Conservation (phyloP, 2,329 filamentous ascomycete species). For the Monosporascus sp. region DNA sequence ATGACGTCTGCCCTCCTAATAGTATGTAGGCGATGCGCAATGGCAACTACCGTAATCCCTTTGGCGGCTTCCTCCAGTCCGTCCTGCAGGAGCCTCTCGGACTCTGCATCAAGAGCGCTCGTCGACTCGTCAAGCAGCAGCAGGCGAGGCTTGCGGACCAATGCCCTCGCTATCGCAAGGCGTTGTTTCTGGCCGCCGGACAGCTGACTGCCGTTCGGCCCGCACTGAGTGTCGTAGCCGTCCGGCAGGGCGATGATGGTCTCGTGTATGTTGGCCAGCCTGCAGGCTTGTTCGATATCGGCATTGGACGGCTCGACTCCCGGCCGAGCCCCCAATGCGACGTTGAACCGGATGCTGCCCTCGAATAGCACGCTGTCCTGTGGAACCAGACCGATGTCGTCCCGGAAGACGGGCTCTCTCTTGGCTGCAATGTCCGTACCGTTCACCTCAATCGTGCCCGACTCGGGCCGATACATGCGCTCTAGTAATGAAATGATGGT, state of each 20-base stretch:
- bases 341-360: conserved; percentile 50
- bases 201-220: conserved; percentile 68
- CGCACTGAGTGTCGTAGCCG: conserved; percentile 60
- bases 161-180: conserved; percentile 69
- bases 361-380: conserved; percentile 55
- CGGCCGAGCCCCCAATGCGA: conserved; percentile 49
- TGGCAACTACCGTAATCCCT: conserved; percentile 51
- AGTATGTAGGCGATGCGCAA: conserved; percentile 53
- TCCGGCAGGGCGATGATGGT: conserved; percentile 57
- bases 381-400: conserved; percentile 50
- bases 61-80: conserved; percentile 54
- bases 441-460: conserved; percentile 47
- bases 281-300: conserved; percentile 62
- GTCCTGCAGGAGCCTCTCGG: conserved; percentile 59
- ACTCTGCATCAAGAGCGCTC: conserved; percentile 67
- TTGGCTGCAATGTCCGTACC: conserved; percentile 39
- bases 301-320: conserved; percentile 48
- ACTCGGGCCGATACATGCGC: conserved; percentile 46
- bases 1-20: conserved; percentile 53
- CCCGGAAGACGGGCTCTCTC: conserved; percentile 39
- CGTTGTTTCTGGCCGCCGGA: conserved; percentile 78
- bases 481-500: conserved; percentile 44
- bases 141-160: conserved; percentile 66
- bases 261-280: conserved; percentile 65
- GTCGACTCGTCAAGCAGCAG: conserved; percentile 80